These are phyloP conservation scores for Penicillium egyptiacum DNA, from an alignment of 495 filamentous ascomycete genomes.

Conservation along the genomic window DNA sequence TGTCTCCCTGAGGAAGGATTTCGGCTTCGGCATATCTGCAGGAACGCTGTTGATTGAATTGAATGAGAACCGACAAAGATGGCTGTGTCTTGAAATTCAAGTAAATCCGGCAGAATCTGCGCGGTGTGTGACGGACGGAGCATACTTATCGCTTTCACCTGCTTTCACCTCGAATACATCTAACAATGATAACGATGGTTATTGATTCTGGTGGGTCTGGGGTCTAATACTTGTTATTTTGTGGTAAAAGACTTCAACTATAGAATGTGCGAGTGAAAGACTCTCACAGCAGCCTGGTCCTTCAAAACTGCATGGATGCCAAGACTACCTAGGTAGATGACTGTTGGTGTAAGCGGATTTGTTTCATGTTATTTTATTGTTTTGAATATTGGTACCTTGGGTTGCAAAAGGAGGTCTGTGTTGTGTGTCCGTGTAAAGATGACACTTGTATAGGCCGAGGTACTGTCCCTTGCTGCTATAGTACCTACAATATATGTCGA, in stretches of 20 bases:
- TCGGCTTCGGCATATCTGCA: conserved; percentile 51
- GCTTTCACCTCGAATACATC: background rate
- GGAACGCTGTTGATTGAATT: background rate
- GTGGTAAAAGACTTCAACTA: background rate
- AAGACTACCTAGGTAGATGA: background rate
- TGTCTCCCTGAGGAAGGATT: conserved; percentile 49
- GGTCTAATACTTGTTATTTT: background rate
- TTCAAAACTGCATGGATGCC: background rate
- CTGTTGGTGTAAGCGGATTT: background rate
- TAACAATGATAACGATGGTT: background rate
- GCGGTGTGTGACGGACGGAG: conserved; percentile 2
- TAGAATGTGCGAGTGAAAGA: background rate
- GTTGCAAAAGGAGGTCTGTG: background rate
- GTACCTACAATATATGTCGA: background rate
- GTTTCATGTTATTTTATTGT: conserved; percentile 1
- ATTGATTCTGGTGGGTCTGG: background rate
- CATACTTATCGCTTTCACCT: background rate
- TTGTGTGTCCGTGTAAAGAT: background rate
- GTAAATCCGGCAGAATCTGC: conserved; percentile 11
- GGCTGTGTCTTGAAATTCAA: conserved; percentile 1
- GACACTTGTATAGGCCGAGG: background rate
- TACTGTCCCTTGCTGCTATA: background rate
- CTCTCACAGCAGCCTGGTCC: background rate
- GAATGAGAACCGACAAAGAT: conserved; percentile 3
- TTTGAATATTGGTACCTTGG: background rate